Conservation (phyloP, 306 rosid genomes). For the Cucumis melo region DNA sequence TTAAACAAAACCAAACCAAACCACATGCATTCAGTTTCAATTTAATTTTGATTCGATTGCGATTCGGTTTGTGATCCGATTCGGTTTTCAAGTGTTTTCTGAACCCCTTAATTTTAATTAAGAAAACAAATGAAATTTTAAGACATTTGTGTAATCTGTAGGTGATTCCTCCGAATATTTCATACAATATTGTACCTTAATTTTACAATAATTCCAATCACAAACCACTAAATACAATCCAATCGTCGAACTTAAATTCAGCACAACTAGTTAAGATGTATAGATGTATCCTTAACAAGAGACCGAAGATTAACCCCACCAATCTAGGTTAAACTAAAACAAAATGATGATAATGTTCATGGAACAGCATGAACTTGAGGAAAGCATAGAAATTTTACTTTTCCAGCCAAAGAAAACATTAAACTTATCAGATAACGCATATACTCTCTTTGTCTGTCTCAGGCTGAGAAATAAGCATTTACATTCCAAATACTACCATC, state of each 20-base stretch:
- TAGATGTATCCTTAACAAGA: background rate
- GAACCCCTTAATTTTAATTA: no score
- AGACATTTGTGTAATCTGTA: no score
- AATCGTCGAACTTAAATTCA: background rate
- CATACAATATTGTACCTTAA: no score
- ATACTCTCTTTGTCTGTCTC: background rate
- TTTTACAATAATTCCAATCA: background rate
- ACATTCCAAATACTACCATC: background rate
- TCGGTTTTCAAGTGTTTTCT: no score
- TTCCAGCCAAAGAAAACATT: background rate
- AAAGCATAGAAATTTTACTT: background rate
- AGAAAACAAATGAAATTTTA: no score
- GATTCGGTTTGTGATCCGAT: no score
- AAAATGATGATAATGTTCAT: background rate
- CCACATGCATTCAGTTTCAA: no score
- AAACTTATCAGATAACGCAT: background rate
- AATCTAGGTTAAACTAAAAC: background rate
- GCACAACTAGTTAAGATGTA: background rate
- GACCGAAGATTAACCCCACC: background rate
- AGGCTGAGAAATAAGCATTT: slow-evolving; percentile 6
- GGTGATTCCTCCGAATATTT: no score
- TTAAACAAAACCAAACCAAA: no score
- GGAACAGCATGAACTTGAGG: background rate
- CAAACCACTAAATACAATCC: background rate
- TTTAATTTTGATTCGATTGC: no score